These are phyloP conservation scores for Zasmidium angulare DNA, from an alignment of 2,329 filamentous ascomycete genomes.

Conservation along the genomic window DNA sequence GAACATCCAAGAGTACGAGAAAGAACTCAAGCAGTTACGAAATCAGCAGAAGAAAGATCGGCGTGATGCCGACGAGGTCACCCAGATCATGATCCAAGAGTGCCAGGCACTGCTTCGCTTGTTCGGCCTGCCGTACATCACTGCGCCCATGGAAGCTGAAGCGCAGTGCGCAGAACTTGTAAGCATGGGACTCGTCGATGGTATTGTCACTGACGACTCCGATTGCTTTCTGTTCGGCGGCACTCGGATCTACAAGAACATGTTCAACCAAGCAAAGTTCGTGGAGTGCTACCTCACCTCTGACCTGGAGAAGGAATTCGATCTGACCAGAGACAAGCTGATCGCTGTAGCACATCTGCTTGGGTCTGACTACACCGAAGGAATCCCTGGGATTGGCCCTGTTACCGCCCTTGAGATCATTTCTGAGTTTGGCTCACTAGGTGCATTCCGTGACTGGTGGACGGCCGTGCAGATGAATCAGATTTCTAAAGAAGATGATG, in stretches of 20 bases:
- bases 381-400: constrained; percentile 84
- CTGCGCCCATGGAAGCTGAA: constrained; percentile 98
- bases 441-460: constrained; percentile 89
- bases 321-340: constrained; percentile 79
- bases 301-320: constrained; percentile 87
- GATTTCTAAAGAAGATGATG: constrained; percentile 60
- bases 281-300: constrained; percentile 89
- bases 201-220: constrained; percentile 95
- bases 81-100: constrained; percentile 91
- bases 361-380: constrained; percentile 93
- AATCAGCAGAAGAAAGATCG: constrained; percentile 96
- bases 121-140: constrained; percentile 95
- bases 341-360: constrained; percentile 88
- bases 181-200: constrained; percentile 81
- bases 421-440: constrained; percentile 77
- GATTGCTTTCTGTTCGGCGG: constrained; percentile 97
- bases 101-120: constrained; percentile 86
- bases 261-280: constrained; percentile 98
- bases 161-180: constrained; percentile 96
- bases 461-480: constrained; percentile 66
- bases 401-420: constrained; percentile 94
- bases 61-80: constrained; percentile 94
- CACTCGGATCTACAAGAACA: constrained; percentile 96
- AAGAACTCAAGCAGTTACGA: constrained; percentile 80
- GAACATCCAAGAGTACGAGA: constrained; percentile 78